Base-by-base conservation (phyloP, 306 rosid genomes). In the Ceratonia siliqua region DNA sequence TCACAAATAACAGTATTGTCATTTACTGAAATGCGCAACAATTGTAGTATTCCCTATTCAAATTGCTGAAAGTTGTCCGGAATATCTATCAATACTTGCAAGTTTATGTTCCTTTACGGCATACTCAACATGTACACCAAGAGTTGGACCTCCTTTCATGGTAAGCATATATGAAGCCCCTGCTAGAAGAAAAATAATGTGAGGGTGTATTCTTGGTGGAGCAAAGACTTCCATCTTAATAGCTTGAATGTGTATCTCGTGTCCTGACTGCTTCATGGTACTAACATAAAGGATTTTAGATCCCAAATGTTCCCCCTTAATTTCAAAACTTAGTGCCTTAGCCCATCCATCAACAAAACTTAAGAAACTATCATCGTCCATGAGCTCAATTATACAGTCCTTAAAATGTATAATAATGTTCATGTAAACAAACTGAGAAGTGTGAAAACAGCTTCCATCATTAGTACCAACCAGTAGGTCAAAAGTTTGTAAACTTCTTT, bases 181-280 rank as follows among this genome's bases (percentile, higher is more conserved):
- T 24, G 98, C 97, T 70, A 89, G 84, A 71, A 94, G 91, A 76
- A 86, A 91, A 69, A 94, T 83, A 66, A 80, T 84, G 0, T 73
- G 79, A 64, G 98, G 98, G 64, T 82, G 80, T 36, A 94, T 82
- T 72, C 70, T 87, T 28, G 97, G 98, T 43, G 89, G 87, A 62
- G 90, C 93, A 81, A 91, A 94, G 72, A 91, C 97, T 85, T 94
- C 98, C 62, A 94, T 87, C 82, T 73, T 89, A 78, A 94, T 86
- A 71, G 88, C 85, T 82, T 85, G 84, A 75, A 94, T 94, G 33
- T 70, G 81, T 42, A 91, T 81, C 72, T 85, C 87, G 53, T 79
- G 79, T 62, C 98, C 97, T 65, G 83, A 91, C 62, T 80, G 89
- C 81, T 83, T 92, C 30, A 76, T 62, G 17, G 89, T 79, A 13